These are phyloP conservation scores for Chlorella ohadii DNA, from an alignment of 139 green algal genomes.

Conservation along the genomic window DNA sequence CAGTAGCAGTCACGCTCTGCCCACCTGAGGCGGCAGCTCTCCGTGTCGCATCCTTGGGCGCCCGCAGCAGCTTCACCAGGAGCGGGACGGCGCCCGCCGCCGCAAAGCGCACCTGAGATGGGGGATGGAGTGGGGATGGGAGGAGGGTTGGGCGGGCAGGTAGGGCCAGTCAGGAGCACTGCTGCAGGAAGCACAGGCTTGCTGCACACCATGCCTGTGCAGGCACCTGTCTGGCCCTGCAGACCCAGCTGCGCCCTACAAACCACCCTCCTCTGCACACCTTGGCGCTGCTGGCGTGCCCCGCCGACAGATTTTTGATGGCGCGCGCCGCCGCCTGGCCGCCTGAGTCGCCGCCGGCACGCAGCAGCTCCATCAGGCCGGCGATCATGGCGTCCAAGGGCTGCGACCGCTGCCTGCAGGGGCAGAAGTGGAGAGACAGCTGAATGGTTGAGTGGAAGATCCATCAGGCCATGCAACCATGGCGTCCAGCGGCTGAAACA, in stretches of 20 bases:
- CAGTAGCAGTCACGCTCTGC: too few relatives aligned
- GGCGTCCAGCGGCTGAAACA: neutral
- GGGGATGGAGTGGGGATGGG: too few relatives aligned
- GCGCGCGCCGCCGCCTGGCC: conserved; percentile 22
- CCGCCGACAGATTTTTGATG: conserved; percentile 30
- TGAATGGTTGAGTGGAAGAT: too few relatives aligned
- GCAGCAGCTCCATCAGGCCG: conserved; percentile 20
- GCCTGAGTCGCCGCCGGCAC: neutral
- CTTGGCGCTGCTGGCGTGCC: conserved; percentile 33
- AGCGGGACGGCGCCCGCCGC: conserved; percentile 14
- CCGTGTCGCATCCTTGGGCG: conserved; percentile 18
- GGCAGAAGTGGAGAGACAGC: too few relatives aligned
- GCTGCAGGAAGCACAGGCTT: too few relatives aligned
- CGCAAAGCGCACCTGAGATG: conserved; percentile 13
- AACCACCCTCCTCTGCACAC: too few relatives aligned
- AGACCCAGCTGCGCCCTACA: too few relatives aligned
- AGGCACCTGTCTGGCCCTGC: too few relatives aligned
- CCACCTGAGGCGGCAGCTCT: conserved; percentile 23
- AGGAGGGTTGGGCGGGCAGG: too few relatives aligned
- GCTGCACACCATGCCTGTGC: too few relatives aligned
- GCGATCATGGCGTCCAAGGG: neutral
- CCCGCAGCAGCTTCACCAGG: conserved; percentile 38
- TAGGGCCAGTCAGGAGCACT: too few relatives aligned
- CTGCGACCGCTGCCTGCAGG: neutral
- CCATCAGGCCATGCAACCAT: conserved; percentile 10